These are phyloP conservation scores for Baeospora myosura DNA, from an alignment of 1,284 basidiomycete genomes.

Conservation along the genomic window DNA sequence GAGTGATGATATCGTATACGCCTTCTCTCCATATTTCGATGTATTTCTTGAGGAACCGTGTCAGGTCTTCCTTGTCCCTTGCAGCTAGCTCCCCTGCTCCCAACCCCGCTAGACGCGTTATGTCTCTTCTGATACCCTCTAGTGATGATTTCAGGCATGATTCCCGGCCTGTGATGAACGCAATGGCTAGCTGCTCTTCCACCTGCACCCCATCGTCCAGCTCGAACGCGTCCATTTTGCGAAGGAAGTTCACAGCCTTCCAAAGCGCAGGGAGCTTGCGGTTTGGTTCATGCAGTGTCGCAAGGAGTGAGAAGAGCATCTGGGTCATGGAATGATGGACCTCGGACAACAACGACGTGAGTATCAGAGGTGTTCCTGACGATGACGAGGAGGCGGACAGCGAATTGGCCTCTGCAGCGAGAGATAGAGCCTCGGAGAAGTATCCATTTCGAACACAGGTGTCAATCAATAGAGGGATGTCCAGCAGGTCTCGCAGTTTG, in stretches of 20 bases:
- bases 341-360: constrained; percentile 60
- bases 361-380: constrained; percentile 36
- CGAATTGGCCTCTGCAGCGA: constrained; percentile 59
- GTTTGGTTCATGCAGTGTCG: constrained; percentile 73
- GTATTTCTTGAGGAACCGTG: constrained; percentile 77
- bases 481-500: constrained; percentile 84
- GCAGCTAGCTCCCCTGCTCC: constrained; percentile 34
- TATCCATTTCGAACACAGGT: constrained; percentile 88
- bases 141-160: constrained; percentile 31
- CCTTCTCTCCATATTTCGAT: constrained; percentile 90
- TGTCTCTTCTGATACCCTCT: constrained; percentile 30
- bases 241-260: constrained; percentile 80
- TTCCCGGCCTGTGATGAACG: constrained; percentile 36
- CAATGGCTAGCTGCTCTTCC: constrained; percentile 37
- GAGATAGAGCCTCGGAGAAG: constrained; percentile 84
- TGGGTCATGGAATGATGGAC: constrained; percentile 68
- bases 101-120: constrained; percentile 15
- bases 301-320: constrained; percentile 74
- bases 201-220: constrained; percentile 23
- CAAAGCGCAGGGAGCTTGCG: constrained; percentile 82
- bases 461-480: constrained; percentile 84
- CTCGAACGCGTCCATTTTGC: constrained; percentile 58
- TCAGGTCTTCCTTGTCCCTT: constrained; percentile 60
- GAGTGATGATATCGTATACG: constrained; percentile 85
- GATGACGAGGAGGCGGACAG: constrained; percentile 22